A percentile compares a stretch with the other conserved stretches of the same genome.
These are phyloP conservation scores for Globisporangium recalcitrans DNA, from an alignment of 352 stramenopile genomes.

Conservation along the genomic window DNA sequence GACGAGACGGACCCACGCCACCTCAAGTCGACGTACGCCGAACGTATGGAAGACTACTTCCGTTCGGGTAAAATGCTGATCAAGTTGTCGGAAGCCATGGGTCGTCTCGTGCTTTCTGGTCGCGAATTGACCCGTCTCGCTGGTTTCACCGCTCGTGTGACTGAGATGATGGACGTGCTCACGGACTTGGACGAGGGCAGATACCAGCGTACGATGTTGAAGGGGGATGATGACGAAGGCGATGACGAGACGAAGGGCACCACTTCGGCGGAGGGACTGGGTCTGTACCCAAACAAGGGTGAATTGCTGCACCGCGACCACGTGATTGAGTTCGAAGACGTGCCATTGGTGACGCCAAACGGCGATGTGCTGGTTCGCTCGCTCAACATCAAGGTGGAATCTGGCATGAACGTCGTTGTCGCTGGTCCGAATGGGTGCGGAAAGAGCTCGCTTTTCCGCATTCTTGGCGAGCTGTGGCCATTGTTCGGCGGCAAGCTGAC, in stretches of 20 bases:
- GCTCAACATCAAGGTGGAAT: conserved; percentile 79
- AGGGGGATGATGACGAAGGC: conserved; percentile 30
- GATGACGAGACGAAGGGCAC: conserved; percentile 21
- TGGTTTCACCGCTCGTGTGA: conserved; percentile 71
- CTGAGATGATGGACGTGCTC: conserved; percentile 78
- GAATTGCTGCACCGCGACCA: conserved; percentile 48
- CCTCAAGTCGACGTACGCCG: conserved; percentile 56
- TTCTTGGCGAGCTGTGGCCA: conserved; percentile 86
- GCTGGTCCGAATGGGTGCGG: conserved; percentile 80
- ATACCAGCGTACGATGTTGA: conserved; percentile 78
- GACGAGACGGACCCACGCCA: conserved; percentile 49
- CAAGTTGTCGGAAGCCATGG: conserved; percentile 83
- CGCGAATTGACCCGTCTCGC: conserved; percentile 80
- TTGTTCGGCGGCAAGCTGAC: conserved; percentile 71
- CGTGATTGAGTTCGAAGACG: conserved; percentile 85
- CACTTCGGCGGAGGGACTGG: conserved; percentile 40
- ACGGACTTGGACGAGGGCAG: conserved; percentile 52
- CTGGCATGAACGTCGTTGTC: conserved; percentile 88
- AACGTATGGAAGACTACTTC: conserved; percentile 85
- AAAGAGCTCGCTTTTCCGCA: conserved; percentile 87
- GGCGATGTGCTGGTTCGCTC: conserved; percentile 82
- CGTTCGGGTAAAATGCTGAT: conserved; percentile 83
- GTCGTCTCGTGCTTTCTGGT: conserved; percentile 77
- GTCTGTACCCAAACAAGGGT: conserved; percentile 60
- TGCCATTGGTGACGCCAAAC: conserved; percentile 86